phyloP scores from a whole-genome alignment of 2,329 filamentous ascomycete species.

The Talaromyces marneffei region DNA sequence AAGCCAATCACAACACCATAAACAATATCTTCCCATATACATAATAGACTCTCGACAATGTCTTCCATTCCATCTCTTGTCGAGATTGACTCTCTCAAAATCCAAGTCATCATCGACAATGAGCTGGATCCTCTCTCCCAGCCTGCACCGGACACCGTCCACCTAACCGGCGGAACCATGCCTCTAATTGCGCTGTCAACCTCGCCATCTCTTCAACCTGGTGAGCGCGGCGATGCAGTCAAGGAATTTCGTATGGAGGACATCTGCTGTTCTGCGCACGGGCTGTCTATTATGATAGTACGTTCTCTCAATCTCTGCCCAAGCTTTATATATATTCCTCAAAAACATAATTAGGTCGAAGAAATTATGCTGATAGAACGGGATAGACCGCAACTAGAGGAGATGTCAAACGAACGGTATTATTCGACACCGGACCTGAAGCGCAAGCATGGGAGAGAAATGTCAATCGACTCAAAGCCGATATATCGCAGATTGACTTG shows the following conservation, averaged over 20 bases:
- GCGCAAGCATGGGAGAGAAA: conserved; percentile 49
- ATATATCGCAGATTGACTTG: conserved; percentile 42
- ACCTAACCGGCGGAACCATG: conserved; percentile 38
- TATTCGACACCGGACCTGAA: conserved; percentile 53
- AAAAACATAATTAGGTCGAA: too few species aligned
- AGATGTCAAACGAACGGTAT: conserved; percentile 40
- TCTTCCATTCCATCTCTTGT: conserved; percentile 19
- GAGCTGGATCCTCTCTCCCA: conserved; percentile 51
- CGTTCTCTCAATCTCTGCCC: conserved; percentile 8
- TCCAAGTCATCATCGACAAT: conserved; percentile 50
- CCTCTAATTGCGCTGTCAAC: conserved; percentile 38
- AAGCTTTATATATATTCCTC: too few species aligned
- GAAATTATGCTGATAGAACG: background rate
- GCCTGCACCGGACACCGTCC: conserved; percentile 39
- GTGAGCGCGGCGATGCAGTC: conserved; percentile 37
- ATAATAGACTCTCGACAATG: background rate
- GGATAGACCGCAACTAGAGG: conserved; percentile 45
- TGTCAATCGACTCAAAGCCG: conserved; percentile 38
- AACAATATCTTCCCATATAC: too few species aligned
- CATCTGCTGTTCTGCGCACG: conserved; percentile 52
- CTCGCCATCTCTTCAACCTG: conserved; percentile 23
- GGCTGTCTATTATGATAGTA: conserved; percentile 49
- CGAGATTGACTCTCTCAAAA: conserved; percentile 45
- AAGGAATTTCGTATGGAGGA: conserved; percentile 47
- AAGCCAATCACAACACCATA: background rate